These are phyloP conservation scores for Sporothrix mexicana DNA, from an alignment of 2,329 filamentous ascomycete genomes.

Conservation along the genomic window DNA sequence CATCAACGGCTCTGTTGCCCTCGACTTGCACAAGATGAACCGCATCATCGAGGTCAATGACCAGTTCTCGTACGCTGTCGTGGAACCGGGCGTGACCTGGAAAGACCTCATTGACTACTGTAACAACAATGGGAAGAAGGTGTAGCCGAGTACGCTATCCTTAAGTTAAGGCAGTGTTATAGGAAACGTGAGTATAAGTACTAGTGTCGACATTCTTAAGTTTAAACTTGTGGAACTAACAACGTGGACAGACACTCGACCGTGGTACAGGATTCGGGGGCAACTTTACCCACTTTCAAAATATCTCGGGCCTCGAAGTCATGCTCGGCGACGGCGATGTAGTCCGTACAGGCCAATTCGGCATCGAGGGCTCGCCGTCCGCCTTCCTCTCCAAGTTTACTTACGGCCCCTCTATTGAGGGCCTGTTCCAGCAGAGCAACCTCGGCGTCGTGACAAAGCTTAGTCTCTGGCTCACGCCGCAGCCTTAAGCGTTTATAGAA, in stretches of 20 bases:
- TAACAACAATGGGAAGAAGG: conserved; percentile 46
- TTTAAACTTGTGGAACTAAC: too few relatives aligned
- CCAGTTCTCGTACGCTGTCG: conserved; percentile 51
- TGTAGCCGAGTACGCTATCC: conserved; percentile 48
- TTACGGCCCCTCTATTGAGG: conserved; percentile 13
- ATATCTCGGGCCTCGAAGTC: conserved; percentile 47
- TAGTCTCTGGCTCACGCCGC: conserved; percentile 9
- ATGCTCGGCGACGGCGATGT: conserved; percentile 42
- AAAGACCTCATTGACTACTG: conserved; percentile 50
- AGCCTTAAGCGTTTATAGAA: conserved; percentile 3
- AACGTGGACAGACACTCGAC: conserved; percentile 51
- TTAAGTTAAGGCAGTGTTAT: conserved; percentile 57
- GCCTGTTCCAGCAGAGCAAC: conserved; percentile 15
- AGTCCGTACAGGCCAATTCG: conserved; percentile 37
- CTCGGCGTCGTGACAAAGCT: conserved; percentile 14
- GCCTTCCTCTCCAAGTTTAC: conserved; percentile 17
- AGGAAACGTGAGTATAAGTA: too few relatives aligned
- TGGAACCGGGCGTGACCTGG: conserved; percentile 54
- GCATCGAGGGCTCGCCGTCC: conserved; percentile 12
- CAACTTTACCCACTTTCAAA: conserved; percentile 46
- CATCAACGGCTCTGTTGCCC: conserved; percentile 52
- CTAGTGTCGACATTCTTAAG: too few relatives aligned
- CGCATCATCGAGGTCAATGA: conserved; percentile 51
- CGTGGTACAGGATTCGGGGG: conserved; percentile 51
- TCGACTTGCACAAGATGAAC: conserved; percentile 55